These are phyloP conservation scores for Ceriops tagal DNA, from an alignment of 345 rosid genomes.

Conservation along the genomic window DNA sequence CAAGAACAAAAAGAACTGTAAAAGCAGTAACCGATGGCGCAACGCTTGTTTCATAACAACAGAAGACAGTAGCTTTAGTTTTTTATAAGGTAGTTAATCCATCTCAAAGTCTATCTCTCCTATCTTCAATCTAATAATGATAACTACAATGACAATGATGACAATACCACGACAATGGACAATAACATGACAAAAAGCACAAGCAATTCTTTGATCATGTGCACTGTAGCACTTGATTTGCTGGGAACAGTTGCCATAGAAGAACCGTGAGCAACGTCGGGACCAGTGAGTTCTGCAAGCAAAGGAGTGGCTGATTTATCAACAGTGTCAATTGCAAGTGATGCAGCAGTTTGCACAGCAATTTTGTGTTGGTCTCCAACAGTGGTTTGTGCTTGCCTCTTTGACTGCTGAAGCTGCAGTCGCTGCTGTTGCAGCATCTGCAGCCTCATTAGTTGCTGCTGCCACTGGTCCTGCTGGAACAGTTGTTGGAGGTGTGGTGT, in stretches of 20 bases:
- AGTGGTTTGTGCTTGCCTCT: constrained; percentile 65
- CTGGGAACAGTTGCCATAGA: constrained; percentile 46
- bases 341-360: constrained; percentile 48
- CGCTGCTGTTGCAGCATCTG: constrained; percentile 15
- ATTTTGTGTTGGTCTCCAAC: constrained; percentile 54
- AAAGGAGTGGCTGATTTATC: constrained; percentile 97
- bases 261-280: constrained; percentile 59
- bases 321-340: constrained; percentile 96
- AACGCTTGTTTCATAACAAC: too few species aligned
- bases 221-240: constrained; percentile 59
- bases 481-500: constrained; percentile 60
- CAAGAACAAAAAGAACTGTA: too few species aligned
- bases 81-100: too few species aligned
- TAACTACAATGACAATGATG: too few species aligned
- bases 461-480: constrained; percentile 40
- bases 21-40: too few species aligned
- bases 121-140: too few species aligned
- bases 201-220: constrained; percentile 60
- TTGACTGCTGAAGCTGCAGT: constrained; percentile 32
- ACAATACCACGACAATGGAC: too few species aligned
- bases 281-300: constrained; percentile 74
- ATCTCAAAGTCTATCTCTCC: too few species aligned
- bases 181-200: too few species aligned
- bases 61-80: too few species aligned
- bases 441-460: constrained; percentile 32